Percentiles rank a stretch among this genome's conserved stretches.
phyloP scores from a whole-genome alignment of 1,139 yeast species.

The Sugiyamaella xylanicola region DNA sequence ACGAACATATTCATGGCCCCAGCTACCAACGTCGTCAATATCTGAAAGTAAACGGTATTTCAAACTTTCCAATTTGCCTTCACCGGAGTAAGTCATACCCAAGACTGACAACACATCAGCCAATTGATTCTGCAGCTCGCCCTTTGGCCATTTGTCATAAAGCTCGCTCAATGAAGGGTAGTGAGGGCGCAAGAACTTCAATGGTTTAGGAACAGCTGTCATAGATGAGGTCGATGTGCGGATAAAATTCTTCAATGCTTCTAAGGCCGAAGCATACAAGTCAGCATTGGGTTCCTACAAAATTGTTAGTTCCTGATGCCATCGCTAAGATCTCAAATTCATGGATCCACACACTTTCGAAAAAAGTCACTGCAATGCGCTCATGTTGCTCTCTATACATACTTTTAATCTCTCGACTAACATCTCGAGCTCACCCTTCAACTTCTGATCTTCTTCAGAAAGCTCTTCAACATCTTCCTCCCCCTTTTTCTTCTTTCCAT shows the following conservation, averaged over 20 bases:
- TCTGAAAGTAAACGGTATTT: slow-evolving; percentile 73
- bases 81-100: slow-evolving; percentile 93
- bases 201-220: slow-evolving; percentile 99
- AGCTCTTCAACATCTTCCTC: slow-evolving; percentile 69
- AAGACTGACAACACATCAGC: slow-evolving; percentile 91
- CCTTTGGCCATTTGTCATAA: slow-evolving; percentile 66
- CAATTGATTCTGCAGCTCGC: slow-evolving; percentile 47
- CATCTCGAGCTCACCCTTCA: slow-evolving; percentile 84
- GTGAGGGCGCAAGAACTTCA: slow-evolving; percentile 90
- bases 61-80: slow-evolving; percentile 77
- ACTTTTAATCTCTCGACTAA: slow-evolving; percentile 72
- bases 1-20: slow-evolving; percentile 99
- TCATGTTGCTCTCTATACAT: background rate
- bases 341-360: background rate
- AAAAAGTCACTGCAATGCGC: background rate
- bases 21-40: slow-evolving; percentile 65
- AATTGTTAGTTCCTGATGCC: slow-evolving; percentile 15
- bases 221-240: slow-evolving; percentile 94
- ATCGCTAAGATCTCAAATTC: no score
- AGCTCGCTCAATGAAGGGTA: slow-evolving; percentile 66
- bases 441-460: slow-evolving; percentile 89
- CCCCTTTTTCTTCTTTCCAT: slow-evolving; percentile 40
- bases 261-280: slow-evolving; percentile 61
- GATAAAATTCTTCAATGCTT: slow-evolving; percentile 71
- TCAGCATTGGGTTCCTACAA: slow-evolving; percentile 49